Percentiles rank a stretch among this genome's conserved stretches.
phyloP scores from a whole-genome alignment of 2,329 filamentous ascomycete genomes.

The Xylariaceae sp. region DNA sequence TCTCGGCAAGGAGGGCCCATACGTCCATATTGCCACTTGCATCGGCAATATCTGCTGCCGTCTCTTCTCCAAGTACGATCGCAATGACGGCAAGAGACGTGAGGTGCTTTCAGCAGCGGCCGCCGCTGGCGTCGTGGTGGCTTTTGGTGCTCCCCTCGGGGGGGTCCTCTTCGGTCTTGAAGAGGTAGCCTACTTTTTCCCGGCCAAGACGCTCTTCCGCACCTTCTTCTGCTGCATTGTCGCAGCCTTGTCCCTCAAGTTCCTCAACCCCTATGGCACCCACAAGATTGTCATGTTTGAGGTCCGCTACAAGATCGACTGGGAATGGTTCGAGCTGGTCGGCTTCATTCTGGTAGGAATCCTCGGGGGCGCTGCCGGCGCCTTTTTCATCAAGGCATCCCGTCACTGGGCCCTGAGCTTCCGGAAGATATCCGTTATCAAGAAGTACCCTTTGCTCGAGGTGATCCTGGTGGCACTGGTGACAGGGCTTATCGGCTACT shows the following conservation, averaged over 20 bases:
- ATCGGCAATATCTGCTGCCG: conserved; percentile 93
- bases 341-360: conserved; percentile 82
- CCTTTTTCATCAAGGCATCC: conserved; percentile 94
- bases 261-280: conserved; percentile 91
- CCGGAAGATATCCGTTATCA: conserved; percentile 71
- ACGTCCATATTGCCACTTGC: conserved; percentile 94
- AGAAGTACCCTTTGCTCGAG: conserved; percentile 75
- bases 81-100: conserved; percentile 87
- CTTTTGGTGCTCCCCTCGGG: conserved; percentile 84
- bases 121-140: conserved; percentile 85
- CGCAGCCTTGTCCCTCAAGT: conserved; percentile 85
- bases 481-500: conserved; percentile 82
- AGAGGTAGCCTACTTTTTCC: conserved; percentile 96
- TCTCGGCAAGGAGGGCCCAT: conserved; percentile 89
- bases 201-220: conserved; percentile 90
- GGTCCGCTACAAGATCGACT: conserved; percentile 82
- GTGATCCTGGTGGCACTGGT: conserved; percentile 80
- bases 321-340: conserved; percentile 86
- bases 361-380: conserved; percentile 76
- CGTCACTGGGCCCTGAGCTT: conserved; percentile 85
- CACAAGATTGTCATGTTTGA: conserved; percentile 96
- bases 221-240: conserved; percentile 98
- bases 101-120: conserved; percentile 91
- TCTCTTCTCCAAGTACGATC: conserved; percentile 87
- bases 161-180: conserved; percentile 90